Evolutionary conservation across 2,329 filamentous ascomycete species (phyloP).

Genomic region (Parastagonospora nodorum): DNA sequence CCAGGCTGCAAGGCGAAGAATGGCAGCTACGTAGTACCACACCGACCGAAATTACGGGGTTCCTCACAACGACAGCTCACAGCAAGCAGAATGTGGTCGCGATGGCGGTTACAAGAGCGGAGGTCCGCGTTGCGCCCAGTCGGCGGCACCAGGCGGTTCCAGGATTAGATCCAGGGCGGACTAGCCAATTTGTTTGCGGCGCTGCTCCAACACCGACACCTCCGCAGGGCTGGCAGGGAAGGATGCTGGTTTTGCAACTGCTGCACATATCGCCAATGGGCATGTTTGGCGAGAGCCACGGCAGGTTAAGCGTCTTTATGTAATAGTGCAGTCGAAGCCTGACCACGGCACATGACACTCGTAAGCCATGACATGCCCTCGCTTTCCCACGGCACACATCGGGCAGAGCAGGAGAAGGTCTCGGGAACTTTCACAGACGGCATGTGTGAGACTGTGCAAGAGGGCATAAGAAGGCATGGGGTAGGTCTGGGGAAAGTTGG

Average conservation of each 20-base stretch:
- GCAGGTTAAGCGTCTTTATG: conserved; percentile 19
- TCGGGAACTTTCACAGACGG: neutral
- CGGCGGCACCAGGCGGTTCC: neutral
- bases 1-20: conserved; percentile 8
- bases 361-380: conserved; percentile 23
- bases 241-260: neutral
- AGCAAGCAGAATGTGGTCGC: conserved; percentile 4
- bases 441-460: conserved; percentile 7
- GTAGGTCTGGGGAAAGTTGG: conserved; percentile 1
- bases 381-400: conserved; percentile 40
- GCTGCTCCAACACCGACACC: neutral
- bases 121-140: conserved; percentile 15
- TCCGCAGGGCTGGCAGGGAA: neutral
- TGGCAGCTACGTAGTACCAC: conserved; percentile 14
- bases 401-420: conserved; percentile 24
- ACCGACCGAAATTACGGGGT: conserved; percentile 4
- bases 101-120: neutral
- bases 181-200: neutral
- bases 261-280: conserved; percentile 3
- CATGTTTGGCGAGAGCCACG: conserved; percentile 2
- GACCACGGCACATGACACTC: conserved; percentile 31
- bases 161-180: neutral
- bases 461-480: conserved; percentile 11
- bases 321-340: conserved; percentile 24
- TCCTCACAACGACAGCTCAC: conserved; percentile 3